Evolutionary conservation across 2,329 filamentous ascomycete genomes (phyloP).

Genomic region (Colletotrichum sp.): DNA sequence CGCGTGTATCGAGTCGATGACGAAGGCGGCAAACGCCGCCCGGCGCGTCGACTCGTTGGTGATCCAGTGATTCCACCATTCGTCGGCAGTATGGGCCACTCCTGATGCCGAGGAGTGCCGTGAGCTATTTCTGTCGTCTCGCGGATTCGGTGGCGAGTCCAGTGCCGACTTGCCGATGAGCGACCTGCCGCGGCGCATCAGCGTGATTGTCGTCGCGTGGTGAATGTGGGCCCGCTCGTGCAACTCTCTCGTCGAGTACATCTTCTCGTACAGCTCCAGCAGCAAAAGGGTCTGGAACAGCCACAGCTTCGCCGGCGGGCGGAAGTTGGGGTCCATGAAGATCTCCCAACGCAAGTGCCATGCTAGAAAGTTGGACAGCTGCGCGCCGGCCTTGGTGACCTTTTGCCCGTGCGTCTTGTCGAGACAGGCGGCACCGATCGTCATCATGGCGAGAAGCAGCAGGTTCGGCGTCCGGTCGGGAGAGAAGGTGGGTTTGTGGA

Average conservation of each 20-base stretch:
- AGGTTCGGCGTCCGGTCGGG: slow-evolving; percentile 86
- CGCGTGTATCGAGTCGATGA: slow-evolving; percentile 93
- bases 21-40: slow-evolving; percentile 90
- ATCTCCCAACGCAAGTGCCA: slow-evolving; percentile 97
- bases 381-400: slow-evolving; percentile 76
- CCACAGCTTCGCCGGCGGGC: slow-evolving; percentile 93
- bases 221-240: slow-evolving; percentile 97
- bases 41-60: slow-evolving; percentile 89
- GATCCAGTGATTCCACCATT: slow-evolving; percentile 97
- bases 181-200: slow-evolving; percentile 93
- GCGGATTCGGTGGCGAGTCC: slow-evolving; percentile 80
- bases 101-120: slow-evolving; percentile 67
- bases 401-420: slow-evolving; percentile 80
- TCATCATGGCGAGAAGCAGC: slow-evolving; percentile 86
- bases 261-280: slow-evolving; percentile 95
- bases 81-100: slow-evolving; percentile 72
- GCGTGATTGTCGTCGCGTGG: slow-evolving; percentile 90
- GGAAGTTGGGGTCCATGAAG: slow-evolving; percentile 88
- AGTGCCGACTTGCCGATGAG: slow-evolving; percentile 84
- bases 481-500: slow-evolving; percentile 93
- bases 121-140: slow-evolving; percentile 64
- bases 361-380: slow-evolving; percentile 86
- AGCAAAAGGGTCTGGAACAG: slow-evolving; percentile 90
- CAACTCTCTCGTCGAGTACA: slow-evolving; percentile 89
- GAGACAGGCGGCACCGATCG: slow-evolving; percentile 87